Conservation (phyloP, 2,329 filamentous ascomycete species). For the Teratosphaeria nubilosa region DNA sequence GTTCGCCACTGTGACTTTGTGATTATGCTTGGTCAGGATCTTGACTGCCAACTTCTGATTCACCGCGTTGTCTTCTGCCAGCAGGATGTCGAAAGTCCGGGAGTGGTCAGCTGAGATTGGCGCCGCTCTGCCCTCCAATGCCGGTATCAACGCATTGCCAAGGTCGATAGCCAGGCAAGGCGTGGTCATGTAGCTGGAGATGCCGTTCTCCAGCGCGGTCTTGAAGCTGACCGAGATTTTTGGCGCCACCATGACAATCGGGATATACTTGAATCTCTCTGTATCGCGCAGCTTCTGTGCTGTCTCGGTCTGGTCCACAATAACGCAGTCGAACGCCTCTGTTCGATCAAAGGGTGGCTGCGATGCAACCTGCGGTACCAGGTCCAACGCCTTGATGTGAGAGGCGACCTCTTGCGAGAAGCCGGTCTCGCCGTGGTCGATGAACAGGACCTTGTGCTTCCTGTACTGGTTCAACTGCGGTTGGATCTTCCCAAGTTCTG, state of each 20-base stretch:
- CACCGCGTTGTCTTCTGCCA: slow-evolving; percentile 94
- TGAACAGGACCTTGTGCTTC: slow-evolving; percentile 84
- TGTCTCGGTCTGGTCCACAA: slow-evolving; percentile 87
- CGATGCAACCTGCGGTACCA: slow-evolving; percentile 68
- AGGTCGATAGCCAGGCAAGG: slow-evolving; percentile 90
- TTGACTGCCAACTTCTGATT: slow-evolving; percentile 94
- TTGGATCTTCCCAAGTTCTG: slow-evolving; percentile 66
- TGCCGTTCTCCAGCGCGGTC: slow-evolving; percentile 85
- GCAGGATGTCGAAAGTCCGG: slow-evolving; percentile 86
- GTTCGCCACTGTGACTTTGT: slow-evolving; percentile 82
- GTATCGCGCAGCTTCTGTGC: slow-evolving; percentile 76
- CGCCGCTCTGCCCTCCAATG: slow-evolving; percentile 83
- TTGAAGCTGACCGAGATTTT: slow-evolving; percentile 86
- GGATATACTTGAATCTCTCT: slow-evolving; percentile 96
- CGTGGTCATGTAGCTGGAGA: slow-evolving; percentile 98
- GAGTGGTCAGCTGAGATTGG: slow-evolving; percentile 88
- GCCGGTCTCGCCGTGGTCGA: slow-evolving; percentile 78
- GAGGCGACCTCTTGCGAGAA: slow-evolving; percentile 64
- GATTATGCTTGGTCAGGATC: slow-evolving; percentile 94
- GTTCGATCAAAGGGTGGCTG: slow-evolving; percentile 46
- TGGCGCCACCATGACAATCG: slow-evolving; percentile 83
- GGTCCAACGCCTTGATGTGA: slow-evolving; percentile 68
- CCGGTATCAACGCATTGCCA: slow-evolving; percentile 91
- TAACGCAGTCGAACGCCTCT: slow-evolving; percentile 82
- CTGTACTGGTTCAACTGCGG: slow-evolving; percentile 84